Conservation (phyloP, 1,284 basidiomycete genomes). For the Cryptococcus sp. region DNA sequence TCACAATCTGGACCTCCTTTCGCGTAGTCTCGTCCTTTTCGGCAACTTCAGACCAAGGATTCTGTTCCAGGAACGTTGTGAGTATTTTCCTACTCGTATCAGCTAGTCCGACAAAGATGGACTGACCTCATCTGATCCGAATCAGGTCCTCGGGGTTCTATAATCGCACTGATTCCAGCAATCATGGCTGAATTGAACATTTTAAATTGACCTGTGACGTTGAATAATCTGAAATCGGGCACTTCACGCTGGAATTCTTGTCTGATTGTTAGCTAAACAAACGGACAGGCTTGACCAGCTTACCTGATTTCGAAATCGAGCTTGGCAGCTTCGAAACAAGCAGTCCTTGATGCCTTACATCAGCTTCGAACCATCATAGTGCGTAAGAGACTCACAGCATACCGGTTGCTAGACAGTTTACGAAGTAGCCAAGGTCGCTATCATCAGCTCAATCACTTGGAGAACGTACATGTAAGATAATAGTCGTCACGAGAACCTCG, state of each 20-base stretch:
- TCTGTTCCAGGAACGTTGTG: slow-evolving; percentile 44
- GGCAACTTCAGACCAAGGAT: slow-evolving; percentile 39
- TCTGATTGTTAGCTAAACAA: background rate
- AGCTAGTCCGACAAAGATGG: background rate
- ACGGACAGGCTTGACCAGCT: background rate
- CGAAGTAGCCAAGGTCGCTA: slow-evolving; percentile 45
- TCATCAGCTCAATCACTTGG: background rate
- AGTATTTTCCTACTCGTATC: slow-evolving; percentile 29
- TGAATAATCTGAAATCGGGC: slow-evolving; percentile 29
- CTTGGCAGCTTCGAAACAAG: slow-evolving; percentile 46
- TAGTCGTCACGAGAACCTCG: slow-evolving; percentile 45
- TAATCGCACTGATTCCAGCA: slow-evolving; percentile 48
- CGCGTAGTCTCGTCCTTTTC: slow-evolving; percentile 45
- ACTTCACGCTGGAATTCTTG: slow-evolving; percentile 40
- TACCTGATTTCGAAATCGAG: slow-evolving; percentile 43
- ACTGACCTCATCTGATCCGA: slow-evolving; percentile 40
- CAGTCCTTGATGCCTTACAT: slow-evolving; percentile 31
- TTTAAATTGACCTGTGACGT: slow-evolving; percentile 39
- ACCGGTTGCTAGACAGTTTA: slow-evolving; percentile 39
- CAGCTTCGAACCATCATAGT: background rate
- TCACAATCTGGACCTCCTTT: slow-evolving; percentile 47
- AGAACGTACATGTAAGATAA: slow-evolving; percentile 41
- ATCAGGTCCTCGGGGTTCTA: slow-evolving; percentile 44
- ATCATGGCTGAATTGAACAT: slow-evolving; percentile 50
- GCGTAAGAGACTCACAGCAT: slow-evolving; percentile 17